Evolutionary conservation across 345 rosid genomes (phyloP), one percentile per base, ranked within the genome.

Genomic region (Hibiscus trionum): DNA sequence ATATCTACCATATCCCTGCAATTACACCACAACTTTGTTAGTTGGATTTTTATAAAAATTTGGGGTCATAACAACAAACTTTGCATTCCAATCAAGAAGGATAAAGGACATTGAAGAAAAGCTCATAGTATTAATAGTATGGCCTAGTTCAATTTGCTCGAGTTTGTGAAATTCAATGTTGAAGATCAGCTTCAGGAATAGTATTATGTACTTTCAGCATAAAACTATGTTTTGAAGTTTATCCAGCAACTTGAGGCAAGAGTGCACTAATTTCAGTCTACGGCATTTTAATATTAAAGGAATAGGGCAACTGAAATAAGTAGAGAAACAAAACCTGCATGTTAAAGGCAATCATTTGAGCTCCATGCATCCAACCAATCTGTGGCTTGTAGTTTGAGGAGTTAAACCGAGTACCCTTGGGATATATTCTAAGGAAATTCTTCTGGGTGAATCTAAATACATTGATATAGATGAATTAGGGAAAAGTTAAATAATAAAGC

Each of bases 261-360:
- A 39, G 44, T 39, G 44, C 44, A 39, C 2, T 7, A 39, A 8
- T 39, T 39, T 39, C 44, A 39, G 44, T 1, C 2, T 6, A 39
- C 44, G 7, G 57, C 37, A 46, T 27, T 46, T 49, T 27, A 67
- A 11, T 26, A 66, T 66, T 6, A 12, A 7, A 27, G 15, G 71
- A 66, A 24, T 12, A 4, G n/a, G 6, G 35, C 39, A 67, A 15
- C 58, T 47, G 58, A 29, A 9, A 31, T 50, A 50, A 52, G 35
- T 31, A 50, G 11, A 69, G 31, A 71, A 85, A 49, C 82, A 88
- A 11, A 76, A 94, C 97, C 90, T 94, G 98, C 97, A 95, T 95
- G 78, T 95, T 95, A 68, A 92, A 92, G 70, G 99, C 99, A 74
- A 95, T 93, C 99, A 95, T 92, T 78, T 95, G 99, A 82, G 99